Conservation (phyloP, 345 rosid genomes). For the Hypericum androsaemum region DNA sequence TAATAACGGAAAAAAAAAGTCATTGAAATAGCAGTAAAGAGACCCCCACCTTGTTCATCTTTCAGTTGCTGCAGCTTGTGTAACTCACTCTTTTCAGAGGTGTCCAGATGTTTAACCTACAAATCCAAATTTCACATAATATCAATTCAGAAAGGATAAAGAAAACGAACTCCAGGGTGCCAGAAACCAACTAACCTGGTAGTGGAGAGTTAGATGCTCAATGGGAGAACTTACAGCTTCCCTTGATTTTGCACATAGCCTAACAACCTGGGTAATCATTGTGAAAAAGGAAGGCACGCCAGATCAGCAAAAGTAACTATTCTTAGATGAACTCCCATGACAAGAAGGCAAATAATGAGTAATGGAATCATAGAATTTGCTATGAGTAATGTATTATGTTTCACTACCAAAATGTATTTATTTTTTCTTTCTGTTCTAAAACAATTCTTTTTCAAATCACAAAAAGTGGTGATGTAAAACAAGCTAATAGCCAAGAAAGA, state of each 20-base stretch:
- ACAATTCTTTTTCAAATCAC: neutral
- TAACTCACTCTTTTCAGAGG: constrained; percentile 98
- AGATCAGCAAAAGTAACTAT: neutral
- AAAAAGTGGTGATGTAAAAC: neutral
- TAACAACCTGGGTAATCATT: constrained; percentile 61
- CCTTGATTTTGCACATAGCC: constrained; percentile 98
- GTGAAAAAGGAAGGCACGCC: constrained; percentile 1
- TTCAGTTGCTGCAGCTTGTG: constrained; percentile 96
- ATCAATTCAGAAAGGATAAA: constrained; percentile 5
- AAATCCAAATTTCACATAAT: constrained; percentile 10
- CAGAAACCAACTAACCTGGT: constrained; percentile 60
- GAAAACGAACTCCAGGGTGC: neutral
- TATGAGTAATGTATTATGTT: no score
- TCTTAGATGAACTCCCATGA: no score
- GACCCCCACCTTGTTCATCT: constrained; percentile 87
- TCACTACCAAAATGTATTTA: neutral
- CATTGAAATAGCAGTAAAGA: neutral
- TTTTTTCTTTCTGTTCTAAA: neutral
- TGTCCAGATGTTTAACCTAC: constrained; percentile 97
- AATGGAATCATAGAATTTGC: no score
- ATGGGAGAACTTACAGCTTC: constrained; percentile 99
- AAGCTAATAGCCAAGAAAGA: neutral
- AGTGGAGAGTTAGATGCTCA: constrained; percentile 97
- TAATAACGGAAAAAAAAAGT: neutral
- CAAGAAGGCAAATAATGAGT: no score